phyloP scores from a whole-genome alignment of 495 filamentous ascomycete species.

The Neurospora discreta region DNA sequence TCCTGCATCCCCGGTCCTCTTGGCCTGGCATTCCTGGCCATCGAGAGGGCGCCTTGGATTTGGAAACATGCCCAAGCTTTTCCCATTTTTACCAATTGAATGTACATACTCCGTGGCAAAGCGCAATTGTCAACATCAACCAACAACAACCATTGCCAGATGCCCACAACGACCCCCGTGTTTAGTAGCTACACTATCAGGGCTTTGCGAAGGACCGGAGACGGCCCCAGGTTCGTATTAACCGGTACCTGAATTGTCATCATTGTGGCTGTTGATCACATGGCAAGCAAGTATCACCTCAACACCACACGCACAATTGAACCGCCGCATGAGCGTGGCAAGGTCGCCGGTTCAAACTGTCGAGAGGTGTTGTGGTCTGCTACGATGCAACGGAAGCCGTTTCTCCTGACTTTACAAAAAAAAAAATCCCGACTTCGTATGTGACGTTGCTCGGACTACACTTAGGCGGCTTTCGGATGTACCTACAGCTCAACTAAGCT shows the following conservation, averaged over 20 bases:
- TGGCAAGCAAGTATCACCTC: not conserved
- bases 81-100: not conserved
- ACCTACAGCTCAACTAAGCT: constrained; percentile 11
- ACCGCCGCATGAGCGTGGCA: not conserved
- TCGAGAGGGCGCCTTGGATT: not conserved
- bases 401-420: constrained; percentile 3
- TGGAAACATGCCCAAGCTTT: constrained; percentile 2
- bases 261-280: not conserved
- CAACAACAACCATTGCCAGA: not conserved
- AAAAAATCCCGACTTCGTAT: constrained; percentile 3
- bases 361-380: not conserved
- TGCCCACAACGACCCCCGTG: not conserved
- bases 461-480: constrained; percentile 8
- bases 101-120: constrained; percentile 2
- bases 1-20: constrained; percentile 11
- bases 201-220: not conserved
- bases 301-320: not conserved
- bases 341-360: not conserved
- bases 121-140: not conserved
- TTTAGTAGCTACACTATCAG: not conserved
- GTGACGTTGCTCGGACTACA: constrained; percentile 24
- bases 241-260: not conserved
- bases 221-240: not conserved
- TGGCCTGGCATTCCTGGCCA: constrained; percentile 4
- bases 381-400: not conserved